Conservation (phyloP, 2,329 filamentous ascomycete genomes). For the Penicillium sp. region DNA sequence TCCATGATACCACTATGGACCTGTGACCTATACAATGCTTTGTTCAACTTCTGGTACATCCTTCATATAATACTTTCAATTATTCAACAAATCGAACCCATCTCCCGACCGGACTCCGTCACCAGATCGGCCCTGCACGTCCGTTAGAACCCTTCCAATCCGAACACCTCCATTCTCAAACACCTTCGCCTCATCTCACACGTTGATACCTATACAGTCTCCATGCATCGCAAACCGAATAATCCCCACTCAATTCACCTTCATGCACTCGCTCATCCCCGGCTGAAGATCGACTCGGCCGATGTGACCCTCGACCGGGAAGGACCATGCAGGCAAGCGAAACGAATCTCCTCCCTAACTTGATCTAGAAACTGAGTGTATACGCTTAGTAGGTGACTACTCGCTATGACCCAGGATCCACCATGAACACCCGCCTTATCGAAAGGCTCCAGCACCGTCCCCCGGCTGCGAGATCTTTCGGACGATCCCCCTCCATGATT, state of each 20-base stretch:
- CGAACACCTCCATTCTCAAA: background rate
- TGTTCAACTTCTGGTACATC: background rate
- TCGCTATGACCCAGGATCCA: background rate
- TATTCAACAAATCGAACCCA: background rate
- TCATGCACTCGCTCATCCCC: background rate
- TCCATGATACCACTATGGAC: background rate
- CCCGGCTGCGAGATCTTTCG: conserved; percentile 12
- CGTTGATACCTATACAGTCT: background rate
- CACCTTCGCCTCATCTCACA: background rate
- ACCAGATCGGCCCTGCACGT: conserved; percentile 9
- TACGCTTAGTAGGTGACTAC: background rate
- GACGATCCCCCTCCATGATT: conserved; percentile 4
- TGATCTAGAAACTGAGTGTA: background rate
- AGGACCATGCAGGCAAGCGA: background rate
- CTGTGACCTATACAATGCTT: background rate
- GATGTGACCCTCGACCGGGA: conserved; percentile 21
- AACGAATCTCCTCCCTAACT: background rate
- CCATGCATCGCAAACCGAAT: background rate
- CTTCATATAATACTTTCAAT: background rate
- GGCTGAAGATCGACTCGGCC: background rate
- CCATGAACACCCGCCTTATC: background rate
- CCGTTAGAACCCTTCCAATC: conserved; percentile 10
- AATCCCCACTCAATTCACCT: background rate
- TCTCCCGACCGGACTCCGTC: conserved; percentile 15
- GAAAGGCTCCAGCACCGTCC: conserved; percentile 1